Evolutionary conservation across 1,284 basidiomycete genomes (phyloP), one percentile per base, ranked within the genome.

Genomic region (Trametes hirsuta): DNA sequence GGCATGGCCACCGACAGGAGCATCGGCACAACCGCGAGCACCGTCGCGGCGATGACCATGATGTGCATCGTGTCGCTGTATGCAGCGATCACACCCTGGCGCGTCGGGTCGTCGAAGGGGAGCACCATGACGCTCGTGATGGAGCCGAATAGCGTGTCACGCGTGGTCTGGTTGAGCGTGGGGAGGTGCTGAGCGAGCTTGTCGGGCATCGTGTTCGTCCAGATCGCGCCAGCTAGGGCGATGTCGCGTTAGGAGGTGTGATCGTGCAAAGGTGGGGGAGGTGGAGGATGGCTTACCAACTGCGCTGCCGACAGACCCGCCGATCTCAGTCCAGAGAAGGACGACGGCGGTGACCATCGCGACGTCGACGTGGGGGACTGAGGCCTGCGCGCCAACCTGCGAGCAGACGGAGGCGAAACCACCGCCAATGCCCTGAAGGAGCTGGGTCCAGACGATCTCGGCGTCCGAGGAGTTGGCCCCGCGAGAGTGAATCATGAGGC

Each of bases 261-360:
- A 4, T 4, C 9, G 1, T 18, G 18, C 18, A 15, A 25, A 15
- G 37, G 14, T 14, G 36, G 15, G 48, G 14, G 25, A 46, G 41
- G 10, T 30, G 30, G 30, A 39, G 42, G 34, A 25, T 36, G 54
- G 73, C 80, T 47, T 42, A 75, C 80, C 82, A 49, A 88, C 79
- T 6, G 88, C 88, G 25, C 78, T 82, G n/a, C 91, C 90, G 18
- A 91, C 80, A 0, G 84, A 84, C 18, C 86, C 87, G 47, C 91
- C 92, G 61, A 93, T 87, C 72, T 94, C 91, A 10, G 90, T 88
- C 67, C 91, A 82, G 40, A 95, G 81, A 36, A 95, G 78, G 14
- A 94, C 85, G 63, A 94, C 79, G 0, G 94, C 93, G 4, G 90
- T 95, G 54, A 90, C 89, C 65, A 89, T 87, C 0, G 91, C 93